These are phyloP conservation scores for Canavalia ensiformis DNA, from an alignment of 306 rosid genomes.

Conservation along the genomic window DNA sequence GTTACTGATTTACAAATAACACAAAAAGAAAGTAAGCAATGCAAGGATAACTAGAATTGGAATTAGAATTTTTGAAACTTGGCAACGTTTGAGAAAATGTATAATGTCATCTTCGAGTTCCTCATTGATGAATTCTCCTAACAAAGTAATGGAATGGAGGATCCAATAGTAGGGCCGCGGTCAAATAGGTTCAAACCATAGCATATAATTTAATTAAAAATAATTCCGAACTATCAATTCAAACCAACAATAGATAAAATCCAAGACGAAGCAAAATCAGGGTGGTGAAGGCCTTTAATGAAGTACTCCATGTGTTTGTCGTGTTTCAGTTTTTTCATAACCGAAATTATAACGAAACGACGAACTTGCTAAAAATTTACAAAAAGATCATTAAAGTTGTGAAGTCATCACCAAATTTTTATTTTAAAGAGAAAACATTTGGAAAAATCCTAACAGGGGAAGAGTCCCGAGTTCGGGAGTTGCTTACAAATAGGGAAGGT, in stretches of 20 bases:
- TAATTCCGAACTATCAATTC: background rate
- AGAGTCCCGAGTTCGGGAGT: too few species aligned
- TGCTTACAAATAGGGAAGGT: too few species aligned
- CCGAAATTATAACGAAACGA: too few species aligned
- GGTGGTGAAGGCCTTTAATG: constrained; percentile 66
- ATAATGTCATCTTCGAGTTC: constrained; percentile 62
- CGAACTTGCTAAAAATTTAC: too few species aligned
- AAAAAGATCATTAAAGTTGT: too few species aligned
- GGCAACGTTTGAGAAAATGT: constrained; percentile 85
- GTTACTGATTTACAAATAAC: background rate
- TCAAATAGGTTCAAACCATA: constrained; percentile 63
- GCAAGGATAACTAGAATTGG: background rate
- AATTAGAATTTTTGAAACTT: constrained; percentile 52
- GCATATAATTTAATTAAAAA: background rate
- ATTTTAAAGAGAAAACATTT: too few species aligned
- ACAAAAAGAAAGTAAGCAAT: background rate
- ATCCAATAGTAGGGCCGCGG: constrained; percentile 98
- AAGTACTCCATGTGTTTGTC: constrained; percentile 75
- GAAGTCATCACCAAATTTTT: too few species aligned
- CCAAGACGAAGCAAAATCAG: constrained; percentile 73
- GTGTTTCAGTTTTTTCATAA: constrained; percentile 57
- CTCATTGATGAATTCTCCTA: constrained; percentile 72
- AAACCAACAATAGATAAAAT: constrained; percentile 53
- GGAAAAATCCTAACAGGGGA: too few species aligned
- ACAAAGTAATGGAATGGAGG: constrained; percentile 79